Percentiles rank a stretch among this genome's conserved stretches.
phyloP scores from a whole-genome alignment of 2,329 filamentous ascomycete genomes.

The Microdochium paspali region DNA sequence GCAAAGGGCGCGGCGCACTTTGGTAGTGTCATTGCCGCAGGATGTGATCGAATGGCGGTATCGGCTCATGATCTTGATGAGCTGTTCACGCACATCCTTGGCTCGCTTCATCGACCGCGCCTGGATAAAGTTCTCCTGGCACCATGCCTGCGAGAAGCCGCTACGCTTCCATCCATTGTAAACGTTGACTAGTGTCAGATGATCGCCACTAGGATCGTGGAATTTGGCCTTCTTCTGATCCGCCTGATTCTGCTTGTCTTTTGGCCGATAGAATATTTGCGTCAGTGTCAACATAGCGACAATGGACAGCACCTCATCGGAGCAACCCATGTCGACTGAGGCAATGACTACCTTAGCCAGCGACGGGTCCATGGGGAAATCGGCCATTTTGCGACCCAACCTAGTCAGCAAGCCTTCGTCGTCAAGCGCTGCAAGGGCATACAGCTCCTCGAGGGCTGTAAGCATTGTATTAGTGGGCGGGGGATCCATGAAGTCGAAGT shows the following conservation, averaged over 20 bases:
- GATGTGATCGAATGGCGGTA: constrained; percentile 76
- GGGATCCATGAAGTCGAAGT: constrained; percentile 99
- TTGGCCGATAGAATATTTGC: constrained; percentile 87
- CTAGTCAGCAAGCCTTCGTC: constrained; percentile 92
- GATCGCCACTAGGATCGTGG: constrained; percentile 88
- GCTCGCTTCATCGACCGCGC: constrained; percentile 80
- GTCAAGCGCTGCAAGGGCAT: constrained; percentile 82
- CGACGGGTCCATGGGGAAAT: constrained; percentile 95
- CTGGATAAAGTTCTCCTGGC: constrained; percentile 96
- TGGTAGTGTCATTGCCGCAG: constrained; percentile 79
- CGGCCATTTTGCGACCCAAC: constrained; percentile 91
- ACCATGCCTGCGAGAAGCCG: constrained; percentile 80
- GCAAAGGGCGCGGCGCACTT: constrained; percentile 83
- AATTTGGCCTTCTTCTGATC: constrained; percentile 98
- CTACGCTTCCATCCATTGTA: constrained; percentile 94
- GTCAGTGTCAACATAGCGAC: constrained; percentile 88
- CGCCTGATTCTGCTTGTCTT: constrained; percentile 92
- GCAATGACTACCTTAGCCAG: constrained; percentile 85
- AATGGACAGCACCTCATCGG: constrained; percentile 88
- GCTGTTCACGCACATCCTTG: constrained; percentile 85
- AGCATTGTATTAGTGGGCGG: constrained; percentile 97
- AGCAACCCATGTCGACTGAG: constrained; percentile 79
- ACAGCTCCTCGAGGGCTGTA: constrained; percentile 89
- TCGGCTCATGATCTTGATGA: constrained; percentile 87
- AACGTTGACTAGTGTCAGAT: constrained; percentile 89